phyloP scores from a whole-genome alignment of 345 rosid species.

The rapeseed (Brassica napus) region Da-Ae NC_063436.1:8247001-8247500 shows the following conservation, averaged over 20 bases:
- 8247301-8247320: not conserved
- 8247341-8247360: not conserved
- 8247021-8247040: no score
- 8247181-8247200: not conserved
- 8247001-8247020: no score
- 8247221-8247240: not conserved
- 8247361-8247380: slow-evolving; percentile 3
- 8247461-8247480: not conserved
- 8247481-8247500: not conserved
- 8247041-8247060: no score
- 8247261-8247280: not conserved
- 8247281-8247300: not conserved
- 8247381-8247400: slow-evolving; percentile 15
- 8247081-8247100: no score
- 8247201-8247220: not conserved
- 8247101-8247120: not conserved
- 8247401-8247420: not conserved
- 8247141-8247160: not conserved
- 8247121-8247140: not conserved
- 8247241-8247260: not conserved
- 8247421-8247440: not conserved
- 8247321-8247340: not conserved
- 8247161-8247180: not conserved
- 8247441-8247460: not conserved
- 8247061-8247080: no score